Base-by-base conservation (phyloP, 2,329 filamentous ascomycete genomes). In the Xylariaceae sp. region DNA sequence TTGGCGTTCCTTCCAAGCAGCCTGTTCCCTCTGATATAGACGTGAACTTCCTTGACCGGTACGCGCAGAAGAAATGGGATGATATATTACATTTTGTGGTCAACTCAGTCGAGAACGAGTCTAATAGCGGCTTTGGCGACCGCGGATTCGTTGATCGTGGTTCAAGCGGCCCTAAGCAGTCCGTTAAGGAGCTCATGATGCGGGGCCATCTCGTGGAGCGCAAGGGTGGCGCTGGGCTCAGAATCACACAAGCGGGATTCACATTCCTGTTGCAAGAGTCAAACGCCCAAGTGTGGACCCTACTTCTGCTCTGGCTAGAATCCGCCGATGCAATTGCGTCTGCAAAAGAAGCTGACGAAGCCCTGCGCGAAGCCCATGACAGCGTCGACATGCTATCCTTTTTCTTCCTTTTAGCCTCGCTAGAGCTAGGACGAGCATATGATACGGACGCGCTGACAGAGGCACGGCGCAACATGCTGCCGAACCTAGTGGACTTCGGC, bases 41-140 rank as follows among this genome's bases (percentile, higher is more conserved):
- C 57, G 75, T 92, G 9, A 69, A 83, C 1, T 91, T 90, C 65
- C 82, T 99, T 55, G 95, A 99, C 70, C 83, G 87, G 24, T 96
- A 94, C 75, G 92, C 95, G 4, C 86, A 91, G 52, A 85, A 84
- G 67, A 93, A 96, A 71, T 99, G 95, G 93, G 96, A 99, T 74
- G 90, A 92, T 23, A 96, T 99, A 24, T 76, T 99, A 44, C 95
- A 97, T 73, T 99, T 92, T 70, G 93, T 99, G 72, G 95, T 99
- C 17, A 90, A 89, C 56, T 89, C 86, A 59, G 88, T 90, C 7
- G 87, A 84, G 1, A n/a, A n/a, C n/a, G n/a, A n/a, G n/a, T n/a
- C n/a, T n/a, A 76, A 77, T 40, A 73, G 80, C 45, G 75, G 78
- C 14, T 76, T 53, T 16, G 58, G 61, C 2, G 60, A 52, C n/a